phyloP scores from a whole-genome alignment of 1,284 basidiomycete species.

The Sanghuangporus sanghuang region DNA sequence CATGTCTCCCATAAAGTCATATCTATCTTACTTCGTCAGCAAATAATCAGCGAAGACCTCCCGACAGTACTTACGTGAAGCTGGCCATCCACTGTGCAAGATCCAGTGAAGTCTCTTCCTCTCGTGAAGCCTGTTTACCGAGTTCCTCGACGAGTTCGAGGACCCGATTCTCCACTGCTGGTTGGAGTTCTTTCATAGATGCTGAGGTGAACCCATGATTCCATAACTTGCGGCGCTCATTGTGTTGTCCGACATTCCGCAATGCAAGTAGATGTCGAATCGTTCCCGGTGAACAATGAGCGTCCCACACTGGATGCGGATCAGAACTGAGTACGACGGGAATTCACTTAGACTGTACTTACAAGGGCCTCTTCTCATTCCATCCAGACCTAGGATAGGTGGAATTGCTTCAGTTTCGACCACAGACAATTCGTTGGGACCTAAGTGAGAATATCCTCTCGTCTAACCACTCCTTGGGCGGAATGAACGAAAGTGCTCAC shows the following conservation, averaged over 20 bases:
- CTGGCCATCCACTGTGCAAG: slow-evolving; percentile 31
- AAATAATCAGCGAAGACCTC: neutral
- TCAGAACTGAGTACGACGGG: neutral
- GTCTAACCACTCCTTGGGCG: neutral
- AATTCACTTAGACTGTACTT: neutral
- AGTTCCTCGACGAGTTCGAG: slow-evolving; percentile 31
- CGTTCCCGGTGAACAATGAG: neutral
- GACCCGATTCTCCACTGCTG: slow-evolving; percentile 28
- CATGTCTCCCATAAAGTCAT: slow-evolving; percentile 37
- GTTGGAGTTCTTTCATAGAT: slow-evolving; percentile 35
- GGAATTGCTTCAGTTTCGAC: slow-evolving; percentile 25
- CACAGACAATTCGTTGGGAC: slow-evolving; percentile 32
- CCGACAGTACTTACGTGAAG: slow-evolving; percentile 21
- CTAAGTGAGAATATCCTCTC: slow-evolving; percentile 16
- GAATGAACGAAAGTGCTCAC: slow-evolving; percentile 11
- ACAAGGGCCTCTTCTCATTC: slow-evolving; percentile 13
- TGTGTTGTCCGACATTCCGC: slow-evolving; percentile 32
- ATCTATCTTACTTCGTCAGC: slow-evolving; percentile 19
- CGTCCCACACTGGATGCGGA: neutral
- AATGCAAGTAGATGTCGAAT: neutral
- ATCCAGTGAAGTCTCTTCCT: slow-evolving; percentile 23
- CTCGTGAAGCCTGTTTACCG: slow-evolving; percentile 6
- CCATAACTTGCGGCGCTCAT: slow-evolving; percentile 36
- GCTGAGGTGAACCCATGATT: slow-evolving; percentile 34
- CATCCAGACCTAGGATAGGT: slow-evolving; percentile 26